phyloP scores from a whole-genome alignment of 2,329 filamentous ascomycete species.

The Aspergillus brunneoviolaceus region DNA sequence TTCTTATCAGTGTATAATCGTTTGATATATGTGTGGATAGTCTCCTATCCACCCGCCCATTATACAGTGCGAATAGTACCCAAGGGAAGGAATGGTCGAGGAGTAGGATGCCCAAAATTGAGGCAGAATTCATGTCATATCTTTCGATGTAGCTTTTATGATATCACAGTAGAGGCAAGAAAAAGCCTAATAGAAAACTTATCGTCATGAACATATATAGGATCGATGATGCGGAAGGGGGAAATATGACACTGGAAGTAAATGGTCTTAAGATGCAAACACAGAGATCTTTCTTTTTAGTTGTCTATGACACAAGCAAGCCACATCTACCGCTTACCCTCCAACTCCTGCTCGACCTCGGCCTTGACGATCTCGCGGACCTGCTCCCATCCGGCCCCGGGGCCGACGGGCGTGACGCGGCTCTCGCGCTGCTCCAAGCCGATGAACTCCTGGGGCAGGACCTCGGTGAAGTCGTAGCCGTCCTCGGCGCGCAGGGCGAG shows the following conservation, averaged over 20 bases:
- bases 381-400: constrained; percentile 65
- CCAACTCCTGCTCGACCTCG: constrained; percentile 59
- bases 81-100: too few species aligned
- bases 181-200: too few species aligned
- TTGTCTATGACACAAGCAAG: constrained; percentile 32
- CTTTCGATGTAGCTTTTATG: constrained; percentile 1
- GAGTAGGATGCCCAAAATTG: too few species aligned
- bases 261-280: too few species aligned
- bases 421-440: constrained; percentile 75
- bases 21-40: too few species aligned
- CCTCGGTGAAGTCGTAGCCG: constrained; percentile 75
- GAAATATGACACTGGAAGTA: background rate
- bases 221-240: background rate
- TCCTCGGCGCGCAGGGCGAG: constrained; percentile 68
- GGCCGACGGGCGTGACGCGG: constrained; percentile 68
- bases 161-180: background rate
- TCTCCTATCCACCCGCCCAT: too few species aligned
- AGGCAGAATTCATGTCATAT: too few species aligned
- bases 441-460: constrained; percentile 78
- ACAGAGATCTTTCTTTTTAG: too few species aligned
- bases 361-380: constrained; percentile 73
- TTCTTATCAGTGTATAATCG: too few species aligned
- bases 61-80: too few species aligned
- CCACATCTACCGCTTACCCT: constrained; percentile 23
- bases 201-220: too few species aligned